Evolutionary conservation across 129 eudicot genomes (phyloP), one percentile per base, ranked within the genome.

Genomic region (sunflower (Helianthus annuus)): DNA sequence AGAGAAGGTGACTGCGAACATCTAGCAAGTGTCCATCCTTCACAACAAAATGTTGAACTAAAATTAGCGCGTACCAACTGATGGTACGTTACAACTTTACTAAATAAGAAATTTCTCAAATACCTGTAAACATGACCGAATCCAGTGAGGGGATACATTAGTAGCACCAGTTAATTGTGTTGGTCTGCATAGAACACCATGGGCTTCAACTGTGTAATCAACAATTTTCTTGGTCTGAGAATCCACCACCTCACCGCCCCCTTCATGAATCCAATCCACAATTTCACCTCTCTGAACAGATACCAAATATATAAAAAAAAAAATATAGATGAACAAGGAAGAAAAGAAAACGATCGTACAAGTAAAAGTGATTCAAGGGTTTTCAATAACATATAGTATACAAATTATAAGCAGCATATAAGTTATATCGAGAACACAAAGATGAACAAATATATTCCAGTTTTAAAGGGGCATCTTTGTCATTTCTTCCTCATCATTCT

Each of bases 81-180:
- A 44, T 49, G 71, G 58, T 40, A 45, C 38, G 64, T 45, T 40
- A 59, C 45, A 59, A 59, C 46, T 24, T 24, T 29, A 66, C 19
- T 40, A 64, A 39, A 56, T 42, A 39, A 40, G 54, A 56, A 19
- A 67, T 44, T 17, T 66, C 36, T 12, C 44, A 64, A 52, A 59
- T 89, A 92, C 98, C 95, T 85, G 81, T 69, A 93, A 76, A 75
- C 95, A 93, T 73, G 92, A 78, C 42, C 80, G 83, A 80, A 93
- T 80, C 98, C 98, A 93, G 79, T 93, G 98, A 67, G 85, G 71
- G 42, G 98, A 87, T 45, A 93, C 96, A 74, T 77, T 81, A 68
- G 81, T 80, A 75, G 80, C 79, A 71, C 64, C 80, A 29, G 63
- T 68, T 60, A 48, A 56, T 36, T 55, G 45, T 7, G 76, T 46